phyloP scores from a whole-genome alignment of 2,329 filamentous ascomycete species.

The Periconia sp. region DNA sequence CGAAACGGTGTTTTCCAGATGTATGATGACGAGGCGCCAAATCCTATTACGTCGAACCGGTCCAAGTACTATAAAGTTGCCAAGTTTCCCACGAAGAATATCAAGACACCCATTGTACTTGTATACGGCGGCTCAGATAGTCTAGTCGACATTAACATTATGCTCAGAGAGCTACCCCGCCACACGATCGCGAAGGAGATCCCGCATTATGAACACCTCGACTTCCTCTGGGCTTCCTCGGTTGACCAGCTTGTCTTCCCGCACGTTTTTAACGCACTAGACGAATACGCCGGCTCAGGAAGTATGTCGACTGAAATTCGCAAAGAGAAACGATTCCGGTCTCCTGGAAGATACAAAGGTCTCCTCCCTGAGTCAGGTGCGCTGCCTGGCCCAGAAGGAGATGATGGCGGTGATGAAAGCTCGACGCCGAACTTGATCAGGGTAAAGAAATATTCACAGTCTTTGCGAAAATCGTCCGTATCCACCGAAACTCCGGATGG shows the following conservation, averaged over 20 bases:
- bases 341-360: slow-evolving; percentile 29
- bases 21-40: slow-evolving; percentile 93
- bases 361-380: slow-evolving; percentile 27
- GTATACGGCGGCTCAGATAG: slow-evolving; percentile 94
- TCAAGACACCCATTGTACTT: slow-evolving; percentile 90
- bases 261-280: slow-evolving; percentile 86
- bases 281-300: slow-evolving; percentile 56
- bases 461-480: slow-evolving; percentile 13
- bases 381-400: slow-evolving; percentile 20
- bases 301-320: slow-evolving; percentile 6
- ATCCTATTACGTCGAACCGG: slow-evolving; percentile 68
- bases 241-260: slow-evolving; percentile 83
- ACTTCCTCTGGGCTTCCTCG: slow-evolving; percentile 92
- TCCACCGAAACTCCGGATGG: slow-evolving; percentile 6
- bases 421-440: slow-evolving; percentile 21
- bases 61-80: slow-evolving; percentile 94
- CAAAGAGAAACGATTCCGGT: slow-evolving; percentile 28
- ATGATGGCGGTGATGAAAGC: slow-evolving; percentile 31
- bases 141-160: slow-evolving; percentile 87
- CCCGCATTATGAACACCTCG: slow-evolving; percentile 91
- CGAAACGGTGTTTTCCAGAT: slow-evolving; percentile 95
- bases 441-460: slow-evolving; percentile 24
- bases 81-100: slow-evolving; percentile 94
- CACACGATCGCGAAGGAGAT: slow-evolving; percentile 87
- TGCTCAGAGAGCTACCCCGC: slow-evolving; percentile 83